phyloP scores from a whole-genome alignment of 2,329 filamentous ascomycete species.

The Cercospora zeae-maydis region DNA sequence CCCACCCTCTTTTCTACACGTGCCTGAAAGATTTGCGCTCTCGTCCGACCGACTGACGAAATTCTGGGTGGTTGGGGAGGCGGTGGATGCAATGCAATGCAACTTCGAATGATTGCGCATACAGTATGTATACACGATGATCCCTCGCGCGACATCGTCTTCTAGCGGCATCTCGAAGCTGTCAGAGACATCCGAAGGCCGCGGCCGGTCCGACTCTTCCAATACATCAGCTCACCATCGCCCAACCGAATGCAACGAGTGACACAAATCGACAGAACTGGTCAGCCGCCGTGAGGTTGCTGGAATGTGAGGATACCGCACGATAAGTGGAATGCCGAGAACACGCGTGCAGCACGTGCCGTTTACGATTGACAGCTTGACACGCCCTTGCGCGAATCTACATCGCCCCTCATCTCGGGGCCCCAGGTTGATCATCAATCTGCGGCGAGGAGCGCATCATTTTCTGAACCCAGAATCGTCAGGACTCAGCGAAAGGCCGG shows the following conservation, averaged over 20 bases:
- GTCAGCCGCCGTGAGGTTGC: background rate
- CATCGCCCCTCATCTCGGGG: background rate
- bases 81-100: slow-evolving; percentile 10
- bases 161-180: slow-evolving; percentile 11
- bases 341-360: slow-evolving; percentile 11
- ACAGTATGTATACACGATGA: background rate
- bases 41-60: background rate
- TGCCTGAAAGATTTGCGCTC: slow-evolving; percentile 4
- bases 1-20: slow-evolving; percentile 4
- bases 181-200: background rate
- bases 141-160: slow-evolving; percentile 13
- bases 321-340: slow-evolving; percentile 7
- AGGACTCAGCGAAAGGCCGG: background rate
- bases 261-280: background rate
- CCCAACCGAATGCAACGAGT: background rate
- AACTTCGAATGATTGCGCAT: slow-evolving; percentile 2
- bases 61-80: slow-evolving; percentile 5
- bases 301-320: background rate
- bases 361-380: slow-evolving; percentile 1
- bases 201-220: background rate
- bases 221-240: background rate
- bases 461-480: background rate
- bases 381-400: slow-evolving; percentile 2
- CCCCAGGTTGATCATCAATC: background rate
- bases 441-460: background rate